Base-by-base conservation (phyloP, 108 stramenopile genomes). In the Fragilariopsis cylindrus region DNA sequence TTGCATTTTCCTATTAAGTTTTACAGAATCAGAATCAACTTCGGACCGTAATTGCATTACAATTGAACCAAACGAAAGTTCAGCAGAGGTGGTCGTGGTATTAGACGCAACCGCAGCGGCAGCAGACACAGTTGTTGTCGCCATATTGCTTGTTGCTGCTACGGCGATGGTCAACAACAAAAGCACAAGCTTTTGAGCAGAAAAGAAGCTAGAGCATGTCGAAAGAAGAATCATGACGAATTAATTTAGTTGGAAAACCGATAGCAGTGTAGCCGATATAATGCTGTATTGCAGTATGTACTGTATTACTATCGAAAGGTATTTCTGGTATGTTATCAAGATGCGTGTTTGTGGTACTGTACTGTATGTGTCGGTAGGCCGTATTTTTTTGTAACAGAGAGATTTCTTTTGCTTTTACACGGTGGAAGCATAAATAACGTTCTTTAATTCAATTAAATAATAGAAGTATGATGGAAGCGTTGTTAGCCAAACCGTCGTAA, bases 1-100 rank as follows among this genome's bases (percentile, higher is more conserved):
- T 68, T 50, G 48, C 5, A 68, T 44, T 48, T 47, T 68, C 41
- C 45, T 11, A 18, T 68, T 68, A 8, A 68, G 67, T 44, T 68
- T 15, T 4, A 48, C 7, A 12, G 49, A 6, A 52, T 71, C 56
- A 15, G 75, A 69, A 44, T 78, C 66, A 6, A 70, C 47, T 2
- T 41, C 4, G 50, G 77, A 78, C 13, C 77, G 64, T 7, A 78
- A 48, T 68, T 78, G 77, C 52, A 78, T 67, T n/a, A 78, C 49
- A 39, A 78, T 66, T 1, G 65, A 45, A 49, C 65, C 71, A 48
- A 78, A 40, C 9, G 52, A 39, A 9, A 71, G 44, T 55, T 71
- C 67, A 39, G 9, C 62, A 15, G 62, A 30, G 30, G 30, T 30
- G 2, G 30, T 30, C 30, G 30, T 30, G 2, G 30, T 30, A 30